phyloP scores from a whole-genome alignment of 1,284 basidiomycete species.

The Sporisorium exsertum region DNA sequence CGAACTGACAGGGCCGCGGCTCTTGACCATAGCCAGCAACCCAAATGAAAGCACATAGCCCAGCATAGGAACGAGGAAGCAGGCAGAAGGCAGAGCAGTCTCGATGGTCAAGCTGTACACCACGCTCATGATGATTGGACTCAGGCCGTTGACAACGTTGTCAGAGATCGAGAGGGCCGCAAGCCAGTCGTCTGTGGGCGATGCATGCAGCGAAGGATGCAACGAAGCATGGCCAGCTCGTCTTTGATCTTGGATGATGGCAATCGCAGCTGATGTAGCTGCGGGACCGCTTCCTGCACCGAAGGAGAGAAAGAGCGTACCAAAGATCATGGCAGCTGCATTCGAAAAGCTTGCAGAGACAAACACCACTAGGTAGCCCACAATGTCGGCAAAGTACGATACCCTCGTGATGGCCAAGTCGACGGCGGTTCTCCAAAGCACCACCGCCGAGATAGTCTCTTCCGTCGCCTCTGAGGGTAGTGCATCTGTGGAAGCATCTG shows the following conservation, averaged over 20 bases:
- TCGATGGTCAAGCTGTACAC: constrained; percentile 51
- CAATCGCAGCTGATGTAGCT: constrained; percentile 43
- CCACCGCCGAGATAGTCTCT: constrained; percentile 21
- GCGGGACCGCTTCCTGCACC: constrained; percentile 45
- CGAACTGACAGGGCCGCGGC: not conserved
- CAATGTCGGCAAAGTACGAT: constrained; percentile 42
- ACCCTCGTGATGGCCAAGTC: constrained; percentile 37
- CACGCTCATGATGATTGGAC: constrained; percentile 38
- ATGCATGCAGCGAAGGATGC: constrained; percentile 28
- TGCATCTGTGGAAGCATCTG: not conserved
- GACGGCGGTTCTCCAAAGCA: constrained; percentile 36
- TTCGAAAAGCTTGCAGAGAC: constrained; percentile 40
- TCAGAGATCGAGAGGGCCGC: constrained; percentile 43
- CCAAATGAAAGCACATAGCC: constrained; percentile 36
- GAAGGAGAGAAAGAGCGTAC: constrained; percentile 41
- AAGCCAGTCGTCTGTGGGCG: constrained; percentile 46
- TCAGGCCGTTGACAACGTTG: constrained; percentile 43
- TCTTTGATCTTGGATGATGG: constrained; percentile 43
- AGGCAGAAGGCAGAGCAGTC: constrained; percentile 33
- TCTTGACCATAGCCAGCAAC: constrained; percentile 26
- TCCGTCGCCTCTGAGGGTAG: not conserved
- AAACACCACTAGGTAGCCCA: constrained; percentile 45
- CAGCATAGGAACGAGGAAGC: constrained; percentile 40
- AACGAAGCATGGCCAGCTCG: constrained; percentile 29
- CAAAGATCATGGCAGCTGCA: constrained; percentile 33